A percentile compares a stretch with the other conserved stretches of the same genome.
Evolutionary conservation across 2,329 filamentous ascomycete genomes (phyloP).

Genomic region (Fusarium sp.): DNA sequence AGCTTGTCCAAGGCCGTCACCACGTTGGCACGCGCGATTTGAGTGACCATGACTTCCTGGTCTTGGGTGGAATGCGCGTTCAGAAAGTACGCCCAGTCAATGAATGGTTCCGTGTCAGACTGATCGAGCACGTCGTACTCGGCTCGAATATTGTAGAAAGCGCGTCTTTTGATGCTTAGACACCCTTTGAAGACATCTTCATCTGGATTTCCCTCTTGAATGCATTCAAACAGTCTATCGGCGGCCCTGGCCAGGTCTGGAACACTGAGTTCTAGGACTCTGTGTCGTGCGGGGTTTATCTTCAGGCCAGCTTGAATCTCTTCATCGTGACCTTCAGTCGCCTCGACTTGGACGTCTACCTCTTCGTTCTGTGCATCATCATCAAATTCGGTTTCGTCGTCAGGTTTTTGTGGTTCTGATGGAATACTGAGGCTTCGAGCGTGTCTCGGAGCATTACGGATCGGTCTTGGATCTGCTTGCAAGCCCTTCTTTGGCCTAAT

Average conservation of each 20-base stretch:
- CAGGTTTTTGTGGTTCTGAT: conserved; percentile 34
- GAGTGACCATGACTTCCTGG: conserved; percentile 9
- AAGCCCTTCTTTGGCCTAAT: conserved; percentile 20
- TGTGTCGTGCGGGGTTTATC: conserved; percentile 35
- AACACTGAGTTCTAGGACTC: conserved; percentile 48
- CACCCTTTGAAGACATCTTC: conserved; percentile 43
- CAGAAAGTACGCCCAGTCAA: conserved; percentile 48
- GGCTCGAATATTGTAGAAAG: conserved; percentile 48
- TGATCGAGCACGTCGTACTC: conserved; percentile 45
- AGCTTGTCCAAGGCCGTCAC: conserved; percentile 54
- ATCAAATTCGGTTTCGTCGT: conserved; percentile 44
- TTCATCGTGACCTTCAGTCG: conserved; percentile 2
- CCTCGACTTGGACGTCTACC: conserved; percentile 14
- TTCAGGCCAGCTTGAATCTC: conserved; percentile 11
- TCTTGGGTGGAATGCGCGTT: conserved; percentile 1
- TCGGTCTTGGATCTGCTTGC: conserved; percentile 31
- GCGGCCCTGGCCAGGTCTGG: conserved; percentile 50
- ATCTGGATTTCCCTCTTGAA: conserved; percentile 33
- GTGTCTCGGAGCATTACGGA: conserved; percentile 45
- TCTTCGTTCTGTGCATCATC: conserved; percentile 17
- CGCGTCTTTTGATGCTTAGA: conserved; percentile 48
- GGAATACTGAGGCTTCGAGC: conserved; percentile 40
- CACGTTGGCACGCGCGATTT: conserved; percentile 55
- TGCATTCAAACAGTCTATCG: conserved; percentile 48
- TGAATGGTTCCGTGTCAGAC: conserved; percentile 42